Evolutionary conservation across 176 grass and related monocot genomes (phyloP).

Genomic region (Carex parvula): DNA sequence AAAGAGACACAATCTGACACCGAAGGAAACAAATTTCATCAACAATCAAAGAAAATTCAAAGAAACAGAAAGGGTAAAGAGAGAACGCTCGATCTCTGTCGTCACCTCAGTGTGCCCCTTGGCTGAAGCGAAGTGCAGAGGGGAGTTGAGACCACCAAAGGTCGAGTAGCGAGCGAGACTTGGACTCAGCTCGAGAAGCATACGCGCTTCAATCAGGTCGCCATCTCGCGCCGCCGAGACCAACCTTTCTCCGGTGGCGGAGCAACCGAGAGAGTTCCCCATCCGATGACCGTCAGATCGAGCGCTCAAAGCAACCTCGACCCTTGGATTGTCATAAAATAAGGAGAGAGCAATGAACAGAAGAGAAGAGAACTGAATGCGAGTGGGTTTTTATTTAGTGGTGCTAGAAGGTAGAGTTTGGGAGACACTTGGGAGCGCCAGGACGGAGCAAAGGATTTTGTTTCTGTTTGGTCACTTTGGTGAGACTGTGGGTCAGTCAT

Average conservation of each 20-base stretch:
- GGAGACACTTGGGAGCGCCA: constrained; percentile 10
- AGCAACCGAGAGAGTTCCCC: constrained; percentile 98
- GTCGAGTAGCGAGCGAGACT: constrained; percentile 89
- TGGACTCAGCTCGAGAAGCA: constrained; percentile 93
- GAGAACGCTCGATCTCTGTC: not conserved
- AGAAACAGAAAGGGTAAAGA: not conserved
- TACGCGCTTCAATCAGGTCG: constrained; percentile 77
- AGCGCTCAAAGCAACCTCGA: not conserved
- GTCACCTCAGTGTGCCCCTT: constrained; percentile 91
- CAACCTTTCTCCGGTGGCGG: constrained; percentile 85
- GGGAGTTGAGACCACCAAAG: constrained; percentile 90
- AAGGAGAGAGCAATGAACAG: not conserved
- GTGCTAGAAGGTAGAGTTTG: not conserved
- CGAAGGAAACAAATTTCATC: constrained; percentile 1
- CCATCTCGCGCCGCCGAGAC: constrained; percentile 96
- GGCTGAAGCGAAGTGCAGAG: constrained; percentile 88
- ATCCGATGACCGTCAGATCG: constrained; percentile 33
- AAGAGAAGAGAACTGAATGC: not conserved
- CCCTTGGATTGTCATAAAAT: constrained; percentile 6
- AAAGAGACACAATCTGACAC: constrained; percentile 68
- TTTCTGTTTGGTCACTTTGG: too few relatives aligned
- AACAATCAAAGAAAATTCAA: constrained; percentile 29
- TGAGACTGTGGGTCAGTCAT: constrained; percentile 22
- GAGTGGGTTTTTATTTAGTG: not conserved
- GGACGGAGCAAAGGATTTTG: not conserved